A percentile compares a stretch with the other conserved stretches of the same genome.
Evolutionary conservation across 768 basidiomycete genomes (phyloP).

Genomic region (Trametes sanguinea): DNA sequence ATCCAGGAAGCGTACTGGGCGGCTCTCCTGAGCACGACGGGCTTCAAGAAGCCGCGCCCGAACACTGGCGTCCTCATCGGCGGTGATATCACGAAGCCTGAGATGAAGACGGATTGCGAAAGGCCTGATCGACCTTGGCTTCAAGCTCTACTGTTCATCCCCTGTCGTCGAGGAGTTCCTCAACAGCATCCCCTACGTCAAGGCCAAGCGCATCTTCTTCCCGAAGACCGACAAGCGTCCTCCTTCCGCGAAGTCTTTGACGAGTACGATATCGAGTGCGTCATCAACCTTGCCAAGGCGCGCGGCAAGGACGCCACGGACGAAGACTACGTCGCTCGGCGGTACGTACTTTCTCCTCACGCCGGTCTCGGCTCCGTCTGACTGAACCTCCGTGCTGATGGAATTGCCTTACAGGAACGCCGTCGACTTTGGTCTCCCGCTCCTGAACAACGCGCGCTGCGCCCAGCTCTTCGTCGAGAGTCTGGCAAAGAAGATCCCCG

Average conservation of each 20-base stretch:
- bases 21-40: constrained; percentile 90
- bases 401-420: constrained; percentile 63
- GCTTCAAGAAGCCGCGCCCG: constrained; percentile 87
- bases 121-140: constrained; percentile 80
- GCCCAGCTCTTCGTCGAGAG: constrained; percentile 92
- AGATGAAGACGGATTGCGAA: constrained; percentile 85
- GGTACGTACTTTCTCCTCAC: constrained; percentile 46
- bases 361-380: background rate
- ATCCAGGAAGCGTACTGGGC: constrained; percentile 97
- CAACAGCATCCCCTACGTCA: constrained; percentile 75
- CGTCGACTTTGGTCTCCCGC: constrained; percentile 91
- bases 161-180: constrained; percentile 77
- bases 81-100: constrained; percentile 84
- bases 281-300: constrained; percentile 87
- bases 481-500: constrained; percentile 79
- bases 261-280: constrained; percentile 91
- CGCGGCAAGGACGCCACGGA: constrained; percentile 78
- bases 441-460: constrained; percentile 87
- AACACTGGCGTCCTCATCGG: constrained; percentile 91
- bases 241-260: constrained; percentile 91
- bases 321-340: constrained; percentile 95
- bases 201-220: constrained; percentile 91
- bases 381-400: background rate
- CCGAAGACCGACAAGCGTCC: constrained; percentile 95
- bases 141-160: constrained; percentile 93